Conservation (phyloP, 345 rosid species). For the Kernera saxatilis region DNA sequence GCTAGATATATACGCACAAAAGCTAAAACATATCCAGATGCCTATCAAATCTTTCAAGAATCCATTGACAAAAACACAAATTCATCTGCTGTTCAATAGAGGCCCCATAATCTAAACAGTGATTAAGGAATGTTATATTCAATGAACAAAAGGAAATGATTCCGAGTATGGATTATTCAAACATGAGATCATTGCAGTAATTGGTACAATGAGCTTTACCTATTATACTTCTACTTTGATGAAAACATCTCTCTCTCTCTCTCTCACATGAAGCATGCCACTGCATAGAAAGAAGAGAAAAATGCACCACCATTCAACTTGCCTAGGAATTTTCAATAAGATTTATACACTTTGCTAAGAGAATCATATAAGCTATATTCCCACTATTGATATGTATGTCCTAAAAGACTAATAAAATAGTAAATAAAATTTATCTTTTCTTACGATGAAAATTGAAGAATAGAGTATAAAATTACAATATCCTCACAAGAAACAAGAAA, state of each 20-base stretch:
- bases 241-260: slow-evolving; percentile 22
- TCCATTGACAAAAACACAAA: background rate
- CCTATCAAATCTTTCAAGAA: slow-evolving; percentile 17
- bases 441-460: background rate
- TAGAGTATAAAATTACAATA: slow-evolving; percentile 13
- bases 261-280: slow-evolving; percentile 34
- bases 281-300: slow-evolving; percentile 36
- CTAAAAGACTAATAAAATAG: slow-evolving; percentile 16
- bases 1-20: slow-evolving; percentile 16
- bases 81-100: background rate
- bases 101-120: slow-evolving; percentile 13
- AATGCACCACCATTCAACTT: slow-evolving; percentile 34
- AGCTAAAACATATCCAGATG: slow-evolving; percentile 17
- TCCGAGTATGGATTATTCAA: slow-evolving; percentile 18
- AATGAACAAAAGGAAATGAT: slow-evolving; percentile 10
- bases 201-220: slow-evolving; percentile 32
- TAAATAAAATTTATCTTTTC: background rate
- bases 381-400: slow-evolving; percentile 28
- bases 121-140: slow-evolving; percentile 3
- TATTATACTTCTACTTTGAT: slow-evolving; percentile 28
- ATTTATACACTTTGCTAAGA: slow-evolving; percentile 24
- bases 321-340: slow-evolving; percentile 33
- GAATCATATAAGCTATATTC: slow-evolving; percentile 30
- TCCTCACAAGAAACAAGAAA: slow-evolving; percentile 30
- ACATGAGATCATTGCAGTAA: slow-evolving; percentile 33